phyloP scores from a whole-genome alignment of 73 alveolate species.

The Paramecium biaurelia region DNA sequence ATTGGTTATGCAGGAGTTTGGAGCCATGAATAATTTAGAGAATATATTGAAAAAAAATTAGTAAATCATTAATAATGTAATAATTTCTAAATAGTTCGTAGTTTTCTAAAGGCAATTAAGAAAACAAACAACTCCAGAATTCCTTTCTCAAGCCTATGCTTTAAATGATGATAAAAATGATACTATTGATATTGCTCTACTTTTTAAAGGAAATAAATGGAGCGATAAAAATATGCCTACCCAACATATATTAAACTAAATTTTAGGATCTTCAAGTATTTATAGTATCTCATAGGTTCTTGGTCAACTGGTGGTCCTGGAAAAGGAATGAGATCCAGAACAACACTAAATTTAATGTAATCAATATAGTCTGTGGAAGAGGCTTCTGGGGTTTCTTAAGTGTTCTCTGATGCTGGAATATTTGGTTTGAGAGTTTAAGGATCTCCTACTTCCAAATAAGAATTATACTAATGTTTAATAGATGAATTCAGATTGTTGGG shows the following conservation, averaged over 20 bases:
- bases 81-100: not conserved
- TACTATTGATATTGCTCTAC: conserved; percentile 14
- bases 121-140: not conserved
- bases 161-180: not conserved
- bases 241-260: not conserved
- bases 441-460: not conserved
- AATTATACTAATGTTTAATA: not conserved
- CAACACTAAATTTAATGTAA: conserved; percentile 33
- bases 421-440: conserved; percentile 44
- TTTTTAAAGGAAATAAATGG: not conserved
- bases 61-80: conserved; percentile 38
- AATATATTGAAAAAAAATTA: conserved; percentile 24
- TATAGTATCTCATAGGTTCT: not conserved
- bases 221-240: not conserved
- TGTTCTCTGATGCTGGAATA: conserved; percentile 23
- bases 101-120: conserved; percentile 28
- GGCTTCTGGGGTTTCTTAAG: not conserved
- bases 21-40: conserved; percentile 57
- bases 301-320: conserved; percentile 62
- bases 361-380: not conserved
- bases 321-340: conserved; percentile 52
- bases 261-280: conserved; percentile 45
- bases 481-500: not conserved
- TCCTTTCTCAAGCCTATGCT: not conserved
- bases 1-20: conserved; percentile 49